These are phyloP conservation scores for Blastocystis sp. DNA, from an alignment of 352 stramenopile species.

Conservation along the genomic window DNA sequence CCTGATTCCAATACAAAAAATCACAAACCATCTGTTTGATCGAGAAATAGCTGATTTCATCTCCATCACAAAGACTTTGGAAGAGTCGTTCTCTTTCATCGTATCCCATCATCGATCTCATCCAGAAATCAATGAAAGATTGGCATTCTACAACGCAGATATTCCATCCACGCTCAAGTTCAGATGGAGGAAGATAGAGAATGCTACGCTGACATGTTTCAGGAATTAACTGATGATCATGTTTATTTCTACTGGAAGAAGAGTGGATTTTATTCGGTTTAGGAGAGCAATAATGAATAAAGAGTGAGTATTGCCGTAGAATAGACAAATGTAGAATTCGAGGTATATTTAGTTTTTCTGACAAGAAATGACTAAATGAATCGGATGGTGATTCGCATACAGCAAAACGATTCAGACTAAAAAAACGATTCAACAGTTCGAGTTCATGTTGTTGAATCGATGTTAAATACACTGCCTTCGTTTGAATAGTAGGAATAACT, in stretches of 20 bases:
- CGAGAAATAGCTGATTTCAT: not conserved
- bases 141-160: not conserved
- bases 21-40: conserved; percentile 52
- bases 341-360: not conserved
- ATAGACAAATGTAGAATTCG: not conserved
- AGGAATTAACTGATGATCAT: not conserved
- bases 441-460: not conserved
- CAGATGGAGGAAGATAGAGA: not conserved
- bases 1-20: not conserved
- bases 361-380: not conserved
- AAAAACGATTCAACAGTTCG: not conserved
- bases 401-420: not conserved
- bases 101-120: not conserved
- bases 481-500: not conserved
- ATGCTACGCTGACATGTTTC: not conserved
- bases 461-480: not conserved
- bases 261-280: not conserved
- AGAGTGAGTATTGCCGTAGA: not conserved
- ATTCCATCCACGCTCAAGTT: not conserved
- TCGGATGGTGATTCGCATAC: not conserved
- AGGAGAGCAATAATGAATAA: not conserved
- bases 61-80: not conserved
- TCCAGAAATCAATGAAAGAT: not conserved
- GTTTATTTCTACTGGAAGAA: not conserved
- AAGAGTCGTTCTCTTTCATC: conserved; percentile 19